A percentile compares a stretch with the other conserved stretches of the same genome.
phyloP scores from a whole-genome alignment of 2,329 filamentous ascomycete genomes.

The Pezicula carpinea region DNA sequence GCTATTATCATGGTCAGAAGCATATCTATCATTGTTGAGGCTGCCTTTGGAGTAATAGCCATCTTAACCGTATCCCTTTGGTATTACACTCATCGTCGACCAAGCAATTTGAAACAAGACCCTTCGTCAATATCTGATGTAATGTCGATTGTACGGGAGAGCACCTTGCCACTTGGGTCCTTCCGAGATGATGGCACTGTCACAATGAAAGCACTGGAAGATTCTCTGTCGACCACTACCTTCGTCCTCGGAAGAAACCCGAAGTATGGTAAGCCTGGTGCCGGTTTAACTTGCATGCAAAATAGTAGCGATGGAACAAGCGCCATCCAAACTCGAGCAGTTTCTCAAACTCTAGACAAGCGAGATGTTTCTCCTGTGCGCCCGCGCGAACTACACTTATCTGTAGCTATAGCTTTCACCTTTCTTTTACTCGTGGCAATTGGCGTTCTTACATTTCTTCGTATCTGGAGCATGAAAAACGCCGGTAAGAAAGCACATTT shows the following conservation, averaged over 20 bases:
- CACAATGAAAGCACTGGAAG: background rate
- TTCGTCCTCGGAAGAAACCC: background rate
- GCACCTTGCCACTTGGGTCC: background rate
- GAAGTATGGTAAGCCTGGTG: too few species aligned
- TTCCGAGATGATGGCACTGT: conserved; percentile 3
- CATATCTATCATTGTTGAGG: conserved; percentile 24
- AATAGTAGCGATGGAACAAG: too few species aligned
- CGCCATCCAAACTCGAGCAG: too few species aligned
- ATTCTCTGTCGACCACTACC: background rate
- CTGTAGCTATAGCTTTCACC: conserved; percentile 11
- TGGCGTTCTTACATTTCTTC: conserved; percentile 7
- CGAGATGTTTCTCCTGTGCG: too few species aligned
- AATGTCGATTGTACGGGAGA: conserved; percentile 15
- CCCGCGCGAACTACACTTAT: conserved; percentile 12
- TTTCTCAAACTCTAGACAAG: too few species aligned
- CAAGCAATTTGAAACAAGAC: conserved; percentile 20
- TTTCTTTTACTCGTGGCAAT: conserved; percentile 4
- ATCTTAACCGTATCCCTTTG: conserved; percentile 14
- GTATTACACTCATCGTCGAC: conserved; percentile 12
- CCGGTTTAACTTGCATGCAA: too few species aligned
- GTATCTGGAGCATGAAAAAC: conserved; percentile 4
- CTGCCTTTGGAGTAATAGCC: conserved; percentile 17
- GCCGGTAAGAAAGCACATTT: conserved; percentile 16
- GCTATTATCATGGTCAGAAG: conserved; percentile 19
- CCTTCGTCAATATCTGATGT: conserved; percentile 25